Conservation (phyloP, 768 basidiomycete genomes). For the Boletus subparvulus region DNA sequence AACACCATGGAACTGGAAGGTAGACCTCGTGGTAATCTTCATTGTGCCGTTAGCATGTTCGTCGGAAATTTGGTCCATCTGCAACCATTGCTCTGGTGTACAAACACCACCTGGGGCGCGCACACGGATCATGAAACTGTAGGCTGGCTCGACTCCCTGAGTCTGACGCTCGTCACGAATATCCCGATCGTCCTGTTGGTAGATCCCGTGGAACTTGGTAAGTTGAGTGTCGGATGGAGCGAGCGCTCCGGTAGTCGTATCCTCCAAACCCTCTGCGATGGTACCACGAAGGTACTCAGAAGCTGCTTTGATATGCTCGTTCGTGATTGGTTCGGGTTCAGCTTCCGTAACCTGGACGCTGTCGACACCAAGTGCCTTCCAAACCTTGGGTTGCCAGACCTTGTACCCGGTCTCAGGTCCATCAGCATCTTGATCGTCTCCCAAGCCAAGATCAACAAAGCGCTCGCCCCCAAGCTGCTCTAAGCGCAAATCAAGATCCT, state of each 20-base stretch:
- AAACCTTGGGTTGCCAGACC: conserved; percentile 87
- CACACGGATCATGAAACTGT: conserved; percentile 97
- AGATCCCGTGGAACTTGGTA: conserved; percentile 97
- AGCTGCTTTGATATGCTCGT: conserved; percentile 99
- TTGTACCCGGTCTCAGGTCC: conserved; percentile 96
- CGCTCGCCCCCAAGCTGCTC: conserved; percentile 79
- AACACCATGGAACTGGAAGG: conserved; percentile 99
- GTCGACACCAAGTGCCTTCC: conserved; percentile 95
- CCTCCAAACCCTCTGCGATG: conserved; percentile 87
- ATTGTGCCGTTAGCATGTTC: conserved; percentile 92
- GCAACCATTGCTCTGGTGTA: conserved; percentile 86
- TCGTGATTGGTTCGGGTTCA: conserved; percentile 96
- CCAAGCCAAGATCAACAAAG: conserved; percentile 75
- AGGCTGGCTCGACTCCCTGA: conserved; percentile 93
- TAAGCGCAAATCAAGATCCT: conserved; percentile 82
- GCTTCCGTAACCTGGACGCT: conserved; percentile 83
- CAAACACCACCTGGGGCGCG: conserved; percentile 97
- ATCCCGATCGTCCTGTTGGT: conserved; percentile 97
- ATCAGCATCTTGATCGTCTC: conserved; percentile 97
- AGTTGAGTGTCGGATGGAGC: conserved; percentile 89
- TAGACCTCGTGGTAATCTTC: conserved; percentile 96
- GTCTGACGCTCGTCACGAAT: conserved; percentile 94
- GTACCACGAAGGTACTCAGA: conserved; percentile 93
- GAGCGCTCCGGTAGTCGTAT: conserved; percentile 85
- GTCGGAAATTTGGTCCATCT: conserved; percentile 95